Conservation (phyloP, 768 basidiomycete genomes). For the Trametes punicea region DNA sequence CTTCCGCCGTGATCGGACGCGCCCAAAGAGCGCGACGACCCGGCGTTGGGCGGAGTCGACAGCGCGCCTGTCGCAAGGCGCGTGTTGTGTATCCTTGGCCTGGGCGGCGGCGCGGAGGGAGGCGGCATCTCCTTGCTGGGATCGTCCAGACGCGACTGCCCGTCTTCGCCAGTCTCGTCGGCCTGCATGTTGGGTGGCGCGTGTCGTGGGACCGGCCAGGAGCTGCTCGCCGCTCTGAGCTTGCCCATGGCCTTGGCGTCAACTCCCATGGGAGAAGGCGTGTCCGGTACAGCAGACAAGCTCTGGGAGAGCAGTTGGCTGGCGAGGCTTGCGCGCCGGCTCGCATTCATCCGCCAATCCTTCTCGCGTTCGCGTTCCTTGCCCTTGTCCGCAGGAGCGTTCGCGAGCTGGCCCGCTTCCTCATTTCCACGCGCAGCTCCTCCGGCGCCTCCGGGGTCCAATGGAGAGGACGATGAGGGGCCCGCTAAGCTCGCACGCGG, state of each 20-base stretch:
- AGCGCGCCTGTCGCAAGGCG: constrained; percentile 17
- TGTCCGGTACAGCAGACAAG: constrained; percentile 46
- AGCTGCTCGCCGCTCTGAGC: constrained; percentile 18
- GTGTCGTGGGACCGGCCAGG: constrained; percentile 1
- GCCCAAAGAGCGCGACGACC: neutral
- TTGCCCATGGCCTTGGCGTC: constrained; percentile 21
- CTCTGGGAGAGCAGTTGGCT: constrained; percentile 63
- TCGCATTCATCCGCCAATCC: constrained; percentile 37
- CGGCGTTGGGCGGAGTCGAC: constrained; percentile 6
- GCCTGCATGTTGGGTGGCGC: neutral
- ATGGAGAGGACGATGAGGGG: neutral
- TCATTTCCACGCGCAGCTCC: too few relatives aligned
- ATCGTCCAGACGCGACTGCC: neutral
- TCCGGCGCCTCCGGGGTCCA: too few relatives aligned
- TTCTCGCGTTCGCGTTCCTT: constrained; percentile 11
- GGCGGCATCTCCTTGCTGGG: neutral
- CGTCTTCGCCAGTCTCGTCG: neutral
- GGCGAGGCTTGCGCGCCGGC: constrained; percentile 54
- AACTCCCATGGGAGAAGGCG: constrained; percentile 23
- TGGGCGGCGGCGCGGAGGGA: neutral
- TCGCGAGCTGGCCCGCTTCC: neutral
- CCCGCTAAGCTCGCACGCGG: neutral
- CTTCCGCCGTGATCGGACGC: constrained; percentile 7
- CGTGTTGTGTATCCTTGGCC: constrained; percentile 7
- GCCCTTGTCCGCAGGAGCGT: constrained; percentile 6